Evolutionary conservation across 345 rosid genomes (phyloP).

Genomic region (Rhizophora apiculata): DNA sequence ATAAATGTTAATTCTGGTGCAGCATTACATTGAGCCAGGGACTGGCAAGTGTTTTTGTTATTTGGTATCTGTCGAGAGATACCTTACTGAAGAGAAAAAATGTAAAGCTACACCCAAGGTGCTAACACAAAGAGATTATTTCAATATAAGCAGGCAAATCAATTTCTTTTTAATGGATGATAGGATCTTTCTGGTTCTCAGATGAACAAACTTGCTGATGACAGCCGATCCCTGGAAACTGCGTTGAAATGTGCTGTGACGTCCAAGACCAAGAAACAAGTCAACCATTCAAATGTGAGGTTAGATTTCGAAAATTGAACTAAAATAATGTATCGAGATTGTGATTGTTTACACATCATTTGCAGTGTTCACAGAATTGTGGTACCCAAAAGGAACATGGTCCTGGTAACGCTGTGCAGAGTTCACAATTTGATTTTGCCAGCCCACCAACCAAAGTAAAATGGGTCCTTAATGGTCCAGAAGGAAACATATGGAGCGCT

Average conservation of each 20-base stretch:
- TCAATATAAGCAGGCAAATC: conserved; percentile 8
- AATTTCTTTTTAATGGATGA: neutral
- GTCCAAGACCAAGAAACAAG: too few species aligned
- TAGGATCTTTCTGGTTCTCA: too few species aligned
- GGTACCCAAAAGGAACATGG: conserved; percentile 6
- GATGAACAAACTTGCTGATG: too few species aligned
- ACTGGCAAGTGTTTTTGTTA: conserved; percentile 35
- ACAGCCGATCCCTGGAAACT: too few species aligned
- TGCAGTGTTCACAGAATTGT: conserved; percentile 18
- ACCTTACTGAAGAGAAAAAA: conserved; percentile 14
- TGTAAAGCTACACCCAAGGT: neutral
- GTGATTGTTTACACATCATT: neutral
- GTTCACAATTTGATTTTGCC: conserved; percentile 14
- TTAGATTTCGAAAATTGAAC: too few species aligned
- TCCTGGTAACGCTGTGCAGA: conserved; percentile 10
- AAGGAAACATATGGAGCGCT: conserved; percentile 40
- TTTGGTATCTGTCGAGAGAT: conserved; percentile 25
- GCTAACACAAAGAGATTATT: conserved; percentile 1
- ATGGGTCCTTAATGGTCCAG: conserved; percentile 54
- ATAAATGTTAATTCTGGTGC: conserved; percentile 11
- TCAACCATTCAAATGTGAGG: too few species aligned
- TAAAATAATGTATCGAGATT: neutral
- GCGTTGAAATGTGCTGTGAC: too few species aligned
- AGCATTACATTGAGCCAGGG: conserved; percentile 41
- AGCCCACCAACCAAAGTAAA: conserved; percentile 43